A percentile compares a stretch with the other conserved stretches of the same genome.
phyloP scores from a whole-genome alignment of 2,329 filamentous ascomycete genomes.

The Zymoseptoria tritici region DNA sequence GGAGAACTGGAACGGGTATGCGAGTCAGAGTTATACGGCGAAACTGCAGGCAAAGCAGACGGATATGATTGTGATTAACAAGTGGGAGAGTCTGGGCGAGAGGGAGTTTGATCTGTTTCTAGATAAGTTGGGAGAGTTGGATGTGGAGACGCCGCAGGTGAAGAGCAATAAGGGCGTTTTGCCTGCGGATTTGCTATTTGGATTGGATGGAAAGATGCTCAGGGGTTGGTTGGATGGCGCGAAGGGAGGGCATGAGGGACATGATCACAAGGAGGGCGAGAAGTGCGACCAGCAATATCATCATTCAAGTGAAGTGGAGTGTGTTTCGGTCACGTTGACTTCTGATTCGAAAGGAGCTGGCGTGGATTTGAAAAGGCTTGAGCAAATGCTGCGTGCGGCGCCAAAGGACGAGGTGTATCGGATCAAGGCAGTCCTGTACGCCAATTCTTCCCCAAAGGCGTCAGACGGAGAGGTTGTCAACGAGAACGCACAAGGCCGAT shows the following conservation, averaged over 20 bases:
- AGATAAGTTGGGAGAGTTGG: conserved; percentile 72
- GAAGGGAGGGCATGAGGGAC: conserved; percentile 30
- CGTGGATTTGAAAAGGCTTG: conserved; percentile 53
- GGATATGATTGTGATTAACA: conserved; percentile 85
- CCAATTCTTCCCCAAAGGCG: conserved; percentile 34
- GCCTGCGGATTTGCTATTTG: conserved; percentile 71
- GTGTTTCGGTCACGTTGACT: conserved; percentile 67
- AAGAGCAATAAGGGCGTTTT: conserved; percentile 79
- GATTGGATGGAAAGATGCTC: conserved; percentile 75
- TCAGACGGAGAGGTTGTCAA: conserved; percentile 31
- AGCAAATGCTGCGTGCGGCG: conserved; percentile 60
- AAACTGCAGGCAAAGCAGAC: conserved; percentile 83
- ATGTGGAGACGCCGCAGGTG: conserved; percentile 67
- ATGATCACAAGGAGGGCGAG: conserved; percentile 36
- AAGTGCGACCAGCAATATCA: conserved; percentile 35
- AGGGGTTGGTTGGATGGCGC: conserved; percentile 35
- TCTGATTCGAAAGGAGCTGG: conserved; percentile 38
- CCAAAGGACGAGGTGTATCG: conserved; percentile 93
- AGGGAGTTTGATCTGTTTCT: conserved; percentile 67
- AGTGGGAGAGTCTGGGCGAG: conserved; percentile 76
- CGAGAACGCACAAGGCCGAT: conserved; percentile 31
- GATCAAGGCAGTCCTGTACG: conserved; percentile 67
- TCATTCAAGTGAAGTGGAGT: conserved; percentile 83
- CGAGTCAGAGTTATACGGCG: conserved; percentile 83
- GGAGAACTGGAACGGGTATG: conserved; percentile 91